Base-by-base conservation (phyloP, 2,329 filamentous ascomycete species). In the Sarocladiaceae sp. region DNA sequence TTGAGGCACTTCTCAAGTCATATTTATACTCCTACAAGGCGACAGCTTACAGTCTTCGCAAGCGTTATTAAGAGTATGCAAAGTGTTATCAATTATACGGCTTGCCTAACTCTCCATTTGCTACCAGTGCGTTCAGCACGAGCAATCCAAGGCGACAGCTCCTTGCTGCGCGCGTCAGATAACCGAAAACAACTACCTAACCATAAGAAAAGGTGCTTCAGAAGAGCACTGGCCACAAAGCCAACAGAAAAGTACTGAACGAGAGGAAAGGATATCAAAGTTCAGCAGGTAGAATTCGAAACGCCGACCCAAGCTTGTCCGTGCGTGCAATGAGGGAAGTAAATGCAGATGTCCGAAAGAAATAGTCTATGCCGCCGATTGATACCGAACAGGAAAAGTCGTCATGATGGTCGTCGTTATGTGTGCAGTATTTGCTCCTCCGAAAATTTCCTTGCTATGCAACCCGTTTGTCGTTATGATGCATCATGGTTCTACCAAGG, bases 401-500 rank as follows among this genome's bases (percentile, higher is more conserved):
- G 59, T 69, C 67, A 60, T 71, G 26, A 56, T 50, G 54, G 47
- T 50, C 47, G 47, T 50, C 29, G 44, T 48, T 12, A 48, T 48
- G 44, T 48, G 44, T 48, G 44, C 44, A 48, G 44, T 31, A 26
- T 22, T 20, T 48, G 44, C 44, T 48, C 44, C 44, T 48, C 44
- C 44, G 15, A 48, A 48, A 20, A 8, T 50, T 54, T 48, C 53
- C 54, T 52, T 51, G 54, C 52, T 51, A 39, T 51, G 39, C 17
- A 52, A n/a, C 49, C 36, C 53, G 15, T 39, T 47, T 39, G 42
- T 31, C 26, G 40, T 39, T 20, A 40, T 37, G 44, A 51, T 42
- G 37, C 17, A 48, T 29, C 26, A 18, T 23, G 23, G n/a, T 15
- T 37, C 56, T 78, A 84, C 77, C 77, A 84, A 13, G 78, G 79